Base-by-base conservation (phyloP, 1,139 yeast species). In the Arxiozyma heterogenica region DNA sequence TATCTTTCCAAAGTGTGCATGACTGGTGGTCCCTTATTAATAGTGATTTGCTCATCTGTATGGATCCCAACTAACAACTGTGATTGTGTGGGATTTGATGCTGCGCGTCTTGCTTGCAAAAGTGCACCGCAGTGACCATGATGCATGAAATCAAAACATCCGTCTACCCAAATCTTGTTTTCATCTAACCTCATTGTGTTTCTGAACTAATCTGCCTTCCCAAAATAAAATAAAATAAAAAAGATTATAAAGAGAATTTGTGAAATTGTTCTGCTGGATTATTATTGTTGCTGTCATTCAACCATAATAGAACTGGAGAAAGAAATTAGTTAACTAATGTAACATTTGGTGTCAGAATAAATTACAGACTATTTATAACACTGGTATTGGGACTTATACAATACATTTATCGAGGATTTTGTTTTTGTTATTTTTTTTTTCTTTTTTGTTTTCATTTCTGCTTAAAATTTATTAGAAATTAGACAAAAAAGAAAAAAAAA, bases 81-180 rank as follows among this genome's bases (percentile, higher is more conserved):
- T 73, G 68, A 84, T 8, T 49, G 43, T 22, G 52, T 44, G 18
- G 56, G 53, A 6, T 34, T 30, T 23, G 57, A 51, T 27, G 64
- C 61, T n/a, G 68, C 64, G 44, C 64, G 59, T 30, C 67, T 80
- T 0, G 98, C 97, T 68, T 93, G 98, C 55, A 88, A 73, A 80
- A 93, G 83, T 27, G 98, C 98, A 22, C 97, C 97, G 1, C 97
- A 95, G 64, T 93, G 98, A 43, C 93, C 98, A 65, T 93, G 98
- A 68, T 93, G 98, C 44, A 95, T 89, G 73, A 93, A 93, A 69
- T 93, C 98, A 72, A 93, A 93, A 66, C 98, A 93, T 0, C 98
- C 98, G 68, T 93, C 98, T 45, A 93, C 82, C 98, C 98, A 93
- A 58, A 90, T 83, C 47, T 76, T 53, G 30, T 56, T 45, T 9